Percentiles rank a stretch among this genome's conserved stretches.
phyloP scores from a whole-genome alignment of 352 stramenopile genomes.

The Plasmopara muralis region DNA sequence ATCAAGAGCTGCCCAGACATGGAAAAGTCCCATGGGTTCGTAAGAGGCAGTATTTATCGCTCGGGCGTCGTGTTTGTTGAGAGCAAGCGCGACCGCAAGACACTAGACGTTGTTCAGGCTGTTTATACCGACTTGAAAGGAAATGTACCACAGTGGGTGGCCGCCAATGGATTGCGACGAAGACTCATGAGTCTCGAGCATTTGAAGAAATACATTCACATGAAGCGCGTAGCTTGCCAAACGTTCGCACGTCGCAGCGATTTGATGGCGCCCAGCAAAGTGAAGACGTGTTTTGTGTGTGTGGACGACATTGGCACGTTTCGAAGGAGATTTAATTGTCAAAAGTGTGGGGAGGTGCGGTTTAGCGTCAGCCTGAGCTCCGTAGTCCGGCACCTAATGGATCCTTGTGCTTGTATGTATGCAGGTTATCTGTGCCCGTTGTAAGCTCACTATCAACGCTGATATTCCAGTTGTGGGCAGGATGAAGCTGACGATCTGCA shows the following conservation, averaged over 20 bases:
- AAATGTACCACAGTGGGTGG: constrained; percentile 67
- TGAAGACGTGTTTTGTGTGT: constrained; percentile 78
- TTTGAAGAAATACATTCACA: constrained; percentile 74
- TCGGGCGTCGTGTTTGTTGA: constrained; percentile 76
- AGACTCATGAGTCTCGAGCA: constrained; percentile 69
- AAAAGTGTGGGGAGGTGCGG: constrained; percentile 74
- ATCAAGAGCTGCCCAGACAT: constrained; percentile 80
- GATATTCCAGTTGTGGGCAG: constrained; percentile 76
- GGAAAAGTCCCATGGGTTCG: constrained; percentile 71
- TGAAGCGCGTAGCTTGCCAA: constrained; percentile 73
- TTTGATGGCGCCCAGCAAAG: constrained; percentile 54
- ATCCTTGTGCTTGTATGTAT: constrained; percentile 2
- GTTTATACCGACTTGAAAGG: constrained; percentile 79
- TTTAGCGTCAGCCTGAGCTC: background rate
- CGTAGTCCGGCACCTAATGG: background rate
- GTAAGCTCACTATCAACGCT: constrained; percentile 69
- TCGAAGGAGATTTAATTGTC: constrained; percentile 75
- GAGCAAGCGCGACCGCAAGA: constrained; percentile 63
- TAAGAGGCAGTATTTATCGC: constrained; percentile 77
- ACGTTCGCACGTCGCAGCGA: constrained; percentile 59
- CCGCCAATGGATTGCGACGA: constrained; percentile 46
- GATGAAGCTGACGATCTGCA: constrained; percentile 86
- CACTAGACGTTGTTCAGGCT: constrained; percentile 70
- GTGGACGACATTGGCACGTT: constrained; percentile 78
- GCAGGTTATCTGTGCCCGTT: constrained; percentile 61